Conservation (phyloP, 192 early-diverging fungal genomes). For the Dissophora ornata region DNA sequence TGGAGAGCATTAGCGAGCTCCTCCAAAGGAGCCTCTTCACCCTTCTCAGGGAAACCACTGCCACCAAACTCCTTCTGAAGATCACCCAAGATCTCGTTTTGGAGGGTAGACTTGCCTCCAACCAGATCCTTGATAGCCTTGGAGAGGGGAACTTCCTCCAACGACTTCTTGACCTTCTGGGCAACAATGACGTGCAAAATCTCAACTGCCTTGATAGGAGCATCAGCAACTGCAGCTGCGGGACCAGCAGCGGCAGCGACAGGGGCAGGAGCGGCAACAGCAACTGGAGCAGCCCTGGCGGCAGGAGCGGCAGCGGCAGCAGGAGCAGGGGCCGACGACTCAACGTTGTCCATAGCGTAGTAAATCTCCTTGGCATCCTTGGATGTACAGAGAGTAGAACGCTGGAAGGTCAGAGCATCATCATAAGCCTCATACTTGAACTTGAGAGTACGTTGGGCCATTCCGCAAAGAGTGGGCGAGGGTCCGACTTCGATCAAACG, state of each 20-base stretch:
- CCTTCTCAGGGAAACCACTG: constrained; percentile 83
- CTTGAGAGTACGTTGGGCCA: constrained; percentile 94
- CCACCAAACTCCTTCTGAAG: constrained; percentile 88
- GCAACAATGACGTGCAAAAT: constrained; percentile 86
- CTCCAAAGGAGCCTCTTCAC: constrained; percentile 86
- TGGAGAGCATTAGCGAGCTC: constrained; percentile 79
- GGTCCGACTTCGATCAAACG: constrained; percentile 93
- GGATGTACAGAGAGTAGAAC: constrained; percentile 87
- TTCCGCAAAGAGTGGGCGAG: constrained; percentile 88
- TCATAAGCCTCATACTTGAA: constrained; percentile 98
- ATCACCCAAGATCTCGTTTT: constrained; percentile 96
- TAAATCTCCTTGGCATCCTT: constrained; percentile 96
- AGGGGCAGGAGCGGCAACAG: constrained; percentile 64
- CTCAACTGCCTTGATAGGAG: constrained; percentile 84
- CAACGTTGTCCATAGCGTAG: constrained; percentile 85
- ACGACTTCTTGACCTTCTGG: constrained; percentile 89
- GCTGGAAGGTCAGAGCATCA: constrained; percentile 90
- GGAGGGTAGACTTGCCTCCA: constrained; percentile 93
- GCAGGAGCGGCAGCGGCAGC: constrained; percentile 62
- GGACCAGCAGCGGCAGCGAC: constrained; percentile 63
- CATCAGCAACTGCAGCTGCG: constrained; percentile 78
- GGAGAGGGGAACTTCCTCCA: constrained; percentile 73
- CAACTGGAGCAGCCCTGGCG: constrained; percentile 59
- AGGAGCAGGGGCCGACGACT: constrained; percentile 59
- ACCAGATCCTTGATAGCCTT: constrained; percentile 94